Conservation (phyloP, 2,329 filamentous ascomycete species). For the Fusarium tupiense region DNA sequence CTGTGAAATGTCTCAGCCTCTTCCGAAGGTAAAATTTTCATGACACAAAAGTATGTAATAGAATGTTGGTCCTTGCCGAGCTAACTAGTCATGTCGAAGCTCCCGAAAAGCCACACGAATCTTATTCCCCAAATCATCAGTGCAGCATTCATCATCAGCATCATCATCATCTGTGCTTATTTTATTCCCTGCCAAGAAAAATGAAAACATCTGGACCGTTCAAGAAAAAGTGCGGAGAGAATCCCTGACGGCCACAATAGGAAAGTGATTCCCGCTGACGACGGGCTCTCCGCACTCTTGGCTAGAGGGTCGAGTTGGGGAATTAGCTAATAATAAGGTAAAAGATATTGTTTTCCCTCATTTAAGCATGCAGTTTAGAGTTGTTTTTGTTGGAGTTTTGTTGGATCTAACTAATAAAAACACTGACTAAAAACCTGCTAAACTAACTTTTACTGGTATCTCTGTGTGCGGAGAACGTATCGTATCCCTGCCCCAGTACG, state of each 20-base stretch:
- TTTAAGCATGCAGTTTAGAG: conserved; percentile 30
- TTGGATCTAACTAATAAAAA: conserved; percentile 6
- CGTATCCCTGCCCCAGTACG: conserved; percentile 9
- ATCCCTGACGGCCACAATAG: not conserved
- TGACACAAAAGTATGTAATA: conserved; percentile 9
- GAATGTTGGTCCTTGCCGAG: not conserved
- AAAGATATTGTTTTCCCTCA: conserved; percentile 14
- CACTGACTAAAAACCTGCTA: conserved; percentile 21
- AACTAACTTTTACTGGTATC: not conserved
- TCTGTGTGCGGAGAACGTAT: conserved; percentile 18
- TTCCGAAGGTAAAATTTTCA: conserved; percentile 8
- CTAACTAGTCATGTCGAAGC: conserved; percentile 8
- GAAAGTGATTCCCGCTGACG: conserved; percentile 11
- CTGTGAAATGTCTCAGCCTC: conserved; percentile 2
- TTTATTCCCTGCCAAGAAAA: conserved; percentile 8
- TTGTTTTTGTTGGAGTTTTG: conserved; percentile 8
- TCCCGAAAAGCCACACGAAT: not conserved
- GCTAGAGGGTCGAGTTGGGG: conserved; percentile 25
- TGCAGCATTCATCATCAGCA: not conserved
- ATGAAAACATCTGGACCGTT: not conserved
- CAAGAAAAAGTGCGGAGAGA: conserved; percentile 12
- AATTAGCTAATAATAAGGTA: conserved; percentile 40
- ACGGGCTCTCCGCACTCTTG: conserved; percentile 24
- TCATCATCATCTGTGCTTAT: not conserved
- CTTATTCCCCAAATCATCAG: not conserved